Base-by-base conservation (phyloP, 2,329 filamentous ascomycete genomes). In the Aspergillus fumigatiaffinis region DNA sequence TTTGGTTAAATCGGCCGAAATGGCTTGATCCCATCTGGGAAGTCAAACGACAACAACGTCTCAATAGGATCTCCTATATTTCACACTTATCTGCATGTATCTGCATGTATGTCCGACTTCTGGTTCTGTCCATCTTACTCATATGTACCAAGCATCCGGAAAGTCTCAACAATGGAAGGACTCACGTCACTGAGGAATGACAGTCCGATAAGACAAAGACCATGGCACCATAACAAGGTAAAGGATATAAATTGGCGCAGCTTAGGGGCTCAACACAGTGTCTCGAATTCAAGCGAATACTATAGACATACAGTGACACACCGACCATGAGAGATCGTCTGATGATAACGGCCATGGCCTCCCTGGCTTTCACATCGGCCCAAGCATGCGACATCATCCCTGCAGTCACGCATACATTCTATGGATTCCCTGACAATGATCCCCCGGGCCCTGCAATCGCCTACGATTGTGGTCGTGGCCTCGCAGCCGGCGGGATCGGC, bases 401-500 rank as follows among this genome's bases (percentile, higher is more conserved):
- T 50, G 63, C 64, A 35, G 68, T 74, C 46, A 63, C 64, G n/a
- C 63, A 70, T 49, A 78, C 75, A 38, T 78, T 77, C 62, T 78
- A 73, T 63, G 74, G 76, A 52, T 71, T 65, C 55, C 73, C 75
- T 3, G 73, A 77, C 63, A 77, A 78, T 55, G 67, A 69, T 41
- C 73, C 74, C 0, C 67, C 75, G 1, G 74, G 73, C 3, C 60
- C 70, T 4, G 66, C 52, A 17, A 75, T 71, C 26, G 72, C 76
- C 1, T 73, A 71, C 61, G 62, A 74, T 57, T 77, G 75, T 58
- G 67, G 68, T 7, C 68, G 71, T 21, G 68, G 73, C 25, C 65
- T 66, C 47, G 66, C 60, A 58, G 76, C 77, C 14, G 77, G 77
- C 9, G 78, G 78, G 17, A 71, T 64, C 0, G 77, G 77, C 28